A percentile compares a stretch with the other conserved stretches of the same genome.
These are phyloP conservation scores for Crotalaria pallida DNA, from an alignment of 306 rosid genomes.

Conservation along the genomic window DNA sequence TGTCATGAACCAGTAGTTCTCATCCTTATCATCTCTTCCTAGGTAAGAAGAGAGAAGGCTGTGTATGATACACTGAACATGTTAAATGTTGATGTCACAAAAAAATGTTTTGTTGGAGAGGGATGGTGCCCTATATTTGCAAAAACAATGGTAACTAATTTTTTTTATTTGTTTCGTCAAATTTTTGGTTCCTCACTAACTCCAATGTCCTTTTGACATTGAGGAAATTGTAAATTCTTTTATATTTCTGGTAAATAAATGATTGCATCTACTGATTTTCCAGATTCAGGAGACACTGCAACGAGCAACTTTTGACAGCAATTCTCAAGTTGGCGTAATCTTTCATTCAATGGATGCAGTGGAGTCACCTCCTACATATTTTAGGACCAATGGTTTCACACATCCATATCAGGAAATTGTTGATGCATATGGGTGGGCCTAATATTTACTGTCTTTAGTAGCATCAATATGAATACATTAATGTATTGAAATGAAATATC, in stretches of 20 bases:
- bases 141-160: constrained; percentile 48
- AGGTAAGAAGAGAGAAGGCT: constrained; percentile 92
- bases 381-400: constrained; percentile 72
- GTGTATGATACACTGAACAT: constrained; percentile 79
- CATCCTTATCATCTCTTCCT: constrained; percentile 26
- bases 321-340: constrained; percentile 81
- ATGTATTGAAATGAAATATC: neutral
- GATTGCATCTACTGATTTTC: constrained; percentile 13
- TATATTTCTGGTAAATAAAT: constrained; percentile 1
- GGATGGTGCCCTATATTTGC: constrained; percentile 92
- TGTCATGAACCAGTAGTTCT: constrained; percentile 22
- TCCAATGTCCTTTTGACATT: neutral
- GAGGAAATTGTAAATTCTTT: neutral
- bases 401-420: constrained; percentile 85
- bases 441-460: constrained; percentile 13
- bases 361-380: constrained; percentile 88
- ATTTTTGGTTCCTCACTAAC: neutral
- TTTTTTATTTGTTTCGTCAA: neutral
- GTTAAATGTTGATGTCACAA: constrained; percentile 85
- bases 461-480: neutral
- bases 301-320: constrained; percentile 89
- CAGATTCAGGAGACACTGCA: constrained; percentile 85
- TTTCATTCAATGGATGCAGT: constrained; percentile 72
- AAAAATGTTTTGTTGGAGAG: constrained; percentile 91
- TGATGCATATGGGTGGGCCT: constrained; percentile 88